A percentile compares a stretch with the other conserved stretches of the same genome.
phyloP scores from a whole-genome alignment of 352 stramenopile species.

The Pythium coloratum region DNA sequence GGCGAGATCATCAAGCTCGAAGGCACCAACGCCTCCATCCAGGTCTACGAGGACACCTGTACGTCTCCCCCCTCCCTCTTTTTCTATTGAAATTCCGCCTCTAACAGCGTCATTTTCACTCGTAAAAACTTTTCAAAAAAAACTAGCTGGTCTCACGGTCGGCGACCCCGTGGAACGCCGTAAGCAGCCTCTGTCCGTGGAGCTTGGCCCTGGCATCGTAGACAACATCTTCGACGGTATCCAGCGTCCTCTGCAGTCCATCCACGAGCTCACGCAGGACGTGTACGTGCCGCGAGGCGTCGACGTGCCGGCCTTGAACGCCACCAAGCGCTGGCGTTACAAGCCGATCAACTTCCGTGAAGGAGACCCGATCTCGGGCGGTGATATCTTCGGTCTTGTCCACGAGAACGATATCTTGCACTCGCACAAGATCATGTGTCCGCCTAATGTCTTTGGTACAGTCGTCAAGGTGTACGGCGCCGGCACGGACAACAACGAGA shows the following conservation, averaged over 20 bases:
- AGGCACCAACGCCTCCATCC: constrained; percentile 98
- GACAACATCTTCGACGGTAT: constrained; percentile 99
- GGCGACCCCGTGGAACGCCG: constrained; percentile 97
- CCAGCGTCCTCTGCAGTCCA: constrained; percentile 97
- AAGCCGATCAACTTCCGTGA: constrained; percentile 94
- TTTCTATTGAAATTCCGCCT: neutral
- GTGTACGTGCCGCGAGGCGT: constrained; percentile 98
- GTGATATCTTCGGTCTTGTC: constrained; percentile 98
- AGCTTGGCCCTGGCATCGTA: constrained; percentile 99
- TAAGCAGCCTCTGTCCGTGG: constrained; percentile 97
- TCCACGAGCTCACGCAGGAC: constrained; percentile 92
- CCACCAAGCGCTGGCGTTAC: constrained; percentile 95
- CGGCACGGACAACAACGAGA: constrained; percentile 96
- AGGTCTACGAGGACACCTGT: constrained; percentile 99
- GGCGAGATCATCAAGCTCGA: constrained; percentile 99
- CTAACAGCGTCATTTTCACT: neutral
- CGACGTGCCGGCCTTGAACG: constrained; percentile 94
- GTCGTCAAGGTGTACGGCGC: constrained; percentile 98
- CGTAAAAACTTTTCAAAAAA: neutral
- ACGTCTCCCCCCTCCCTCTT: constrained; percentile 17
- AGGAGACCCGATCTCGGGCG: constrained; percentile 94
- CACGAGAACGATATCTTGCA: constrained; percentile 99
- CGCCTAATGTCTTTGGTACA: constrained; percentile 98
- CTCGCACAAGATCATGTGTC: constrained; percentile 99
- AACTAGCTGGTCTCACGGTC: constrained; percentile 93